Evolutionary conservation across 2,329 filamentous ascomycete species (phyloP).

Genomic region (Xylariomycetidae sp.): DNA sequence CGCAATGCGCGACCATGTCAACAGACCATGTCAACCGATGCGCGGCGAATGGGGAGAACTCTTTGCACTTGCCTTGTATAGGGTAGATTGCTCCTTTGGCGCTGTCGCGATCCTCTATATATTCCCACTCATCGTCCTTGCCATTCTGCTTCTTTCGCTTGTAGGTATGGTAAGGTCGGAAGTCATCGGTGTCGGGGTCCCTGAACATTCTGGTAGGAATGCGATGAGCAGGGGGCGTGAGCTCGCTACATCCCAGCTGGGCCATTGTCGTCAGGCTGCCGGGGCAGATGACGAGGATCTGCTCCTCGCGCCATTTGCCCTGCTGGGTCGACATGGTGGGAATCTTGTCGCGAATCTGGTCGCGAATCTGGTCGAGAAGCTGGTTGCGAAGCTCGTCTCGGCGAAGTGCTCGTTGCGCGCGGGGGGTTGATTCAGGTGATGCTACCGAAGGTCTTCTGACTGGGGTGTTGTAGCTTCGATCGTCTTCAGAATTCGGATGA

Average conservation of each 20-base stretch:
- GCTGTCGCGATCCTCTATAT: conserved; percentile 83
- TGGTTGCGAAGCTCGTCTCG: no score
- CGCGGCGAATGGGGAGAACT: no score
- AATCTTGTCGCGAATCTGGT: no score
- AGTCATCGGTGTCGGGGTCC: conserved; percentile 73
- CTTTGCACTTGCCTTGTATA: conserved; percentile 53
- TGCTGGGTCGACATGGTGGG: conserved; percentile 56
- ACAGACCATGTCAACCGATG: no score
- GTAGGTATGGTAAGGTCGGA: conserved; percentile 71
- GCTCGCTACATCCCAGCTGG: conserved; percentile 83
- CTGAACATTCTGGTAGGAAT: conserved; percentile 93
- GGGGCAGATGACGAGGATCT: conserved; percentile 68
- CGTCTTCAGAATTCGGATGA: no score
- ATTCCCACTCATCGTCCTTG: conserved; percentile 54
- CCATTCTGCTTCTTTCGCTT: conserved; percentile 48
- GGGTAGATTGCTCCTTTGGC: conserved; percentile 89
- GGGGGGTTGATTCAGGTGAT: no score
- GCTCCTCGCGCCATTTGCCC: conserved; percentile 60
- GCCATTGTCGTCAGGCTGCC: conserved; percentile 88
- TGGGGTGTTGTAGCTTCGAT: no score
- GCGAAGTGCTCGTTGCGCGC: no score
- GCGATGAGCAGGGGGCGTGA: conserved; percentile 83
- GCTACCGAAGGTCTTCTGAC: no score
- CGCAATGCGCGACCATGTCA: no score
- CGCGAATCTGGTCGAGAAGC: no score